Conservation (phyloP, 106 monocot genomes). For the Acorus calamus region DNA sequence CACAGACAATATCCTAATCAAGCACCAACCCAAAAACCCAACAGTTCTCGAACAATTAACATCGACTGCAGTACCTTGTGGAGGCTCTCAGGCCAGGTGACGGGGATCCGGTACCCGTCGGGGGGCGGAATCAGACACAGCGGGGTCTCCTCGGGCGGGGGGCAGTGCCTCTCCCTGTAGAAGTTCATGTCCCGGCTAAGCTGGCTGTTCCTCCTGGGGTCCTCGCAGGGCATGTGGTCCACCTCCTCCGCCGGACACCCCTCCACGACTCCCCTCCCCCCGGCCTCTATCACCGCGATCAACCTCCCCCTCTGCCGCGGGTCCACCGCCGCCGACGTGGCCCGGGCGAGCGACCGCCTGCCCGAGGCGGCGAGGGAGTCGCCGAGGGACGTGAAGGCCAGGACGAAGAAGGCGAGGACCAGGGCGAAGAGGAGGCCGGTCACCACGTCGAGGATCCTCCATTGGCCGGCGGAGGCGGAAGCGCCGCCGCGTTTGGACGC, state of each 20-base stretch:
- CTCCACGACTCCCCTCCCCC: constrained; percentile 11
- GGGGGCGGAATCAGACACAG: constrained; percentile 81
- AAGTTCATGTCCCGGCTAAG: constrained; percentile 82
- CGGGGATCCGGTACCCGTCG: constrained; percentile 48
- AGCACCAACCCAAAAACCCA: too few relatives aligned
- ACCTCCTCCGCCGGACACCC: constrained; percentile 66
- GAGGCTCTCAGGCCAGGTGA: constrained; percentile 87
- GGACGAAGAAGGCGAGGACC: constrained; percentile 50
- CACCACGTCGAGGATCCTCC: constrained; percentile 52
- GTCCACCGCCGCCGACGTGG: constrained; percentile 7
- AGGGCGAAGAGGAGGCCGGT: constrained; percentile 32
- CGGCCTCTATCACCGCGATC: constrained; percentile 36
- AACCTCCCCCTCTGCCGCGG: constrained; percentile 32
- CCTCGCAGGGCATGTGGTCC: constrained; percentile 91
- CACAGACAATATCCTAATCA: too few relatives aligned
- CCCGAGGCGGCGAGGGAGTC: constrained; percentile 73
- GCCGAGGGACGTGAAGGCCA: constrained; percentile 72
- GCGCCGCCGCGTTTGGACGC: constrained; percentile 18
- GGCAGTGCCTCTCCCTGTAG: constrained; percentile 87
- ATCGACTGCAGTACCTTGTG: constrained; percentile 39
- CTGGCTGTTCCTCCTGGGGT: constrained; percentile 74
- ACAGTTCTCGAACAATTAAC: too few relatives aligned
- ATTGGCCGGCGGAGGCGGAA: constrained; percentile 16
- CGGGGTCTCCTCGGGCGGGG: constrained; percentile 37
- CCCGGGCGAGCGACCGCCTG: constrained; percentile 33